Evolutionary conservation across 2,329 filamentous ascomycete species (phyloP).

Genomic region (Colletotrichum brevisporum): DNA sequence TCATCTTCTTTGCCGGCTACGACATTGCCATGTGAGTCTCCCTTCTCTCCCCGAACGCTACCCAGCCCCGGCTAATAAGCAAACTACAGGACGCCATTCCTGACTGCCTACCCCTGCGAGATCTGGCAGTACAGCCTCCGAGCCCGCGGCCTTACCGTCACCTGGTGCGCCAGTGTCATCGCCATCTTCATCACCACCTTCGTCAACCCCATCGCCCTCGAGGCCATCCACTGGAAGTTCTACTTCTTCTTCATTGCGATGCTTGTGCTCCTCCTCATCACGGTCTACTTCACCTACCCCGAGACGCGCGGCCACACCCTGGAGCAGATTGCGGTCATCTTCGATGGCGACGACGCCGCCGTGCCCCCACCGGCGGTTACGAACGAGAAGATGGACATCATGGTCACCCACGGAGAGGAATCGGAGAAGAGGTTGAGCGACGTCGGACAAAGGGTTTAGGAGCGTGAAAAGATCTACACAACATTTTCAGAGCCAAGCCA

Average conservation of each 20-base stretch:
- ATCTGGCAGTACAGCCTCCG: conserved; percentile 36
- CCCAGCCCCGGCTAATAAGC: no score
- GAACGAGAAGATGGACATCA: conserved; percentile 29
- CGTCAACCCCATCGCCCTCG: conserved; percentile 59
- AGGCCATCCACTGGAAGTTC: conserved; percentile 58
- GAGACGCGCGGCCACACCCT: conserved; percentile 37
- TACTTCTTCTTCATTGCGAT: conserved; percentile 60
- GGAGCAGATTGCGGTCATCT: conserved; percentile 37
- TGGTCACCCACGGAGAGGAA: conserved; percentile 16
- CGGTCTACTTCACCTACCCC: conserved; percentile 31
- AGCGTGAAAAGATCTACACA: background rate
- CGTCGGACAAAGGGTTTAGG: conserved; percentile 11
- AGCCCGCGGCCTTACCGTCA: conserved; percentile 30
- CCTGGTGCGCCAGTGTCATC: conserved; percentile 30
- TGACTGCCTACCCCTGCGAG: conserved; percentile 35
- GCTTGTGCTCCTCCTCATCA: conserved; percentile 40
- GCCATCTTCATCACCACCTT: conserved; percentile 48
- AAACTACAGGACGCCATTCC: conserved; percentile 17
- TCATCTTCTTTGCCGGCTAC: conserved; percentile 54
- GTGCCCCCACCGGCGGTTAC: conserved; percentile 20
- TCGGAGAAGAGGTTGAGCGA: background rate
- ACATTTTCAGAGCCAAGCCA: no score
- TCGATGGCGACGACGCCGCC: conserved; percentile 33
- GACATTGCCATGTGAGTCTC: conserved; percentile 36
- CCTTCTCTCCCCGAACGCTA: rapidly evolving